These are phyloP conservation scores for Septoria linicola DNA, from an alignment of 2,329 filamentous ascomycete genomes.

Conservation along the genomic window DNA sequence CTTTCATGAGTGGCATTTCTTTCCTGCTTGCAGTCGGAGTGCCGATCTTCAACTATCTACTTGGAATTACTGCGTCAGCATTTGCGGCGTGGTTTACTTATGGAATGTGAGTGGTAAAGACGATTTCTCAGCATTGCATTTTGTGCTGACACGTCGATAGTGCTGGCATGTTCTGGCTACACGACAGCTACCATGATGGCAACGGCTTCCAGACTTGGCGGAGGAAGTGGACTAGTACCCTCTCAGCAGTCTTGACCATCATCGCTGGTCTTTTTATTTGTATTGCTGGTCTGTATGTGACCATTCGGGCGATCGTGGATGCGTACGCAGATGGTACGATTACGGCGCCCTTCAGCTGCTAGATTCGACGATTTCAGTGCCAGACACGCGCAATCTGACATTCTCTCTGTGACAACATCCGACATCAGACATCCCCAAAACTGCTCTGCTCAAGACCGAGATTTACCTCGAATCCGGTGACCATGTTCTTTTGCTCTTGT, in stretches of 20 bases:
- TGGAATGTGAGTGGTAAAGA: constrained; percentile 37
- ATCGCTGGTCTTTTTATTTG: constrained; percentile 50
- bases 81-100: constrained; percentile 58
- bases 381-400: no score
- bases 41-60: constrained; percentile 55
- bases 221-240: constrained; percentile 13
- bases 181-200: constrained; percentile 48
- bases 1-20: constrained; percentile 49
- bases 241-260: constrained; percentile 42
- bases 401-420: no score
- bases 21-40: constrained; percentile 49
- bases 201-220: constrained; percentile 33
- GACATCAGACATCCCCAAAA: no score
- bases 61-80: constrained; percentile 51
- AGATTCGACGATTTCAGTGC: background rate
- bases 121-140: background rate
- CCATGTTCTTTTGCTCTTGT: no score
- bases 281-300: constrained; percentile 50
- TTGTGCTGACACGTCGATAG: background rate
- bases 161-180: constrained; percentile 52
- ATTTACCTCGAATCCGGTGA: no score
- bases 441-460: no score
- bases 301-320: constrained; percentile 41
- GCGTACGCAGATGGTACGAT: constrained; percentile 34
- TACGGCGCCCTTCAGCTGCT: constrained; percentile 34